Conservation (phyloP, 169 alveolate species). For the Eimeria mitis region DNA sequence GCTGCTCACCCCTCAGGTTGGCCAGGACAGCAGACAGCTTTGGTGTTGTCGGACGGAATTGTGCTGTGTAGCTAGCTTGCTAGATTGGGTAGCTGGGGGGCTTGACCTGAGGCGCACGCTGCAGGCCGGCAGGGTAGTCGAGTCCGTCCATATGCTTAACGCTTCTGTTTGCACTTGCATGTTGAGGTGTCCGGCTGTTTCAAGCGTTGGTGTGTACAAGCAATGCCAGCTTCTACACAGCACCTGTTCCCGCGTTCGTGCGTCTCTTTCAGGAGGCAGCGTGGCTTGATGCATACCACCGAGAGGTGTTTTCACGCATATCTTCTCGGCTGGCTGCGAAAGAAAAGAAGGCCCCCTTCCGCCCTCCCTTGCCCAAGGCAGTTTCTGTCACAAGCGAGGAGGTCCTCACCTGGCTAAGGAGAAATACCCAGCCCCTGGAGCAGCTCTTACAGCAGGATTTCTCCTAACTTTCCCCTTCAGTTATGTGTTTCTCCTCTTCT, state of each 20-base stretch:
- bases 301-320: constrained; percentile 66
- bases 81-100: not conserved
- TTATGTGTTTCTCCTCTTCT: not conserved
- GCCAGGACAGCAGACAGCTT: constrained; percentile 4
- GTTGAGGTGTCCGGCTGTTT: not conserved
- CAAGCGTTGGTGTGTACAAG: not conserved
- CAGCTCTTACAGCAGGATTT: constrained; percentile 26
- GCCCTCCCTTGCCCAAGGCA: constrained; percentile 54
- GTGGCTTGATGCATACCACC: constrained; percentile 84
- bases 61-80: constrained; percentile 20
- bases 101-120: not conserved
- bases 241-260: not conserved
- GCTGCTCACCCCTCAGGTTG: constrained; percentile 75
- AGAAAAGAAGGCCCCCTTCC: constrained; percentile 12
- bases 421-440: constrained; percentile 62
- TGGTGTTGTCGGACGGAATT: not conserved
- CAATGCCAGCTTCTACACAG: not conserved
- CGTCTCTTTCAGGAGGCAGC: constrained; percentile 32
- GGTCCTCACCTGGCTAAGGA: constrained; percentile 68
- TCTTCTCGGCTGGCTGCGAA: constrained; percentile 43
- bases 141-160: not conserved
- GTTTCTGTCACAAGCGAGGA: constrained; percentile 42
- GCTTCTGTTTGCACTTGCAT: not conserved
- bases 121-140: not conserved
- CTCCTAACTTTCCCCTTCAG: not conserved